Percentiles rank a stretch among this genome's conserved stretches.
Evolutionary conservation across 352 stramenopile species (phyloP).

Genomic region (Phytopythium mirpurense): DNA sequence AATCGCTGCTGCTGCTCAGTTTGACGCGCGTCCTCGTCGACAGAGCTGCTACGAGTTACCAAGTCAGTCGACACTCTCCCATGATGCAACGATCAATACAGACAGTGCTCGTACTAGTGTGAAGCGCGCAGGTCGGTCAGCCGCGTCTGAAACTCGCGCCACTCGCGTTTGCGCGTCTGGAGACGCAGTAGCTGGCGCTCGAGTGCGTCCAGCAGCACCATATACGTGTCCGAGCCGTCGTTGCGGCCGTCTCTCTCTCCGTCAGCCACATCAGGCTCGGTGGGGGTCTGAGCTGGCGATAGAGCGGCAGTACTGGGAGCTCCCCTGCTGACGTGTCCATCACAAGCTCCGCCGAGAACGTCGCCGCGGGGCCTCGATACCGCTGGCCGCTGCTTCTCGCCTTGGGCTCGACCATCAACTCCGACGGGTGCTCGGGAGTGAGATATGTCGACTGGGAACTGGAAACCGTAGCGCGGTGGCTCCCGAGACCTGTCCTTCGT

Average conservation of each 20-base stretch:
- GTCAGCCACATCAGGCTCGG: neutral
- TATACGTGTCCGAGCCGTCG: neutral
- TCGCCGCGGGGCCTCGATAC: neutral
- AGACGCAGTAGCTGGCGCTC: slow-evolving; percentile 19
- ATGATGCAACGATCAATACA: too few species aligned
- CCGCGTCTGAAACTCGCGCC: slow-evolving; percentile 21
- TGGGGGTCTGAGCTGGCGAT: neutral
- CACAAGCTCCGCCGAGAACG: neutral
- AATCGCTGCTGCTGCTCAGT: neutral
- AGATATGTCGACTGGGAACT: slow-evolving; percentile 14
- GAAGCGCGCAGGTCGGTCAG: slow-evolving; percentile 2
- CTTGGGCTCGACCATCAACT: neutral
- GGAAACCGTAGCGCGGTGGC: slow-evolving; percentile 21
- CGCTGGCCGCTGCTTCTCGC: too few species aligned
- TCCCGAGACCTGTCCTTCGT: slow-evolving; percentile 6
- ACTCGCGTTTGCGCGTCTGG: slow-evolving; percentile 23
- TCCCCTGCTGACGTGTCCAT: neutral
- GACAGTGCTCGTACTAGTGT: slow-evolving; percentile 1
- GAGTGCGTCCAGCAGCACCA: slow-evolving; percentile 16
- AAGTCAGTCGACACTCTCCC: too few species aligned
- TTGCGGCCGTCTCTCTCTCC: neutral
- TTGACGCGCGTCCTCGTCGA: neutral
- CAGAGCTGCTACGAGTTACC: neutral
- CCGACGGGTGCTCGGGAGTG: neutral
- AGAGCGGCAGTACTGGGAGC: neutral